Conservation (phyloP, 31 red algal species). For the Endocladia muricata region DNA sequence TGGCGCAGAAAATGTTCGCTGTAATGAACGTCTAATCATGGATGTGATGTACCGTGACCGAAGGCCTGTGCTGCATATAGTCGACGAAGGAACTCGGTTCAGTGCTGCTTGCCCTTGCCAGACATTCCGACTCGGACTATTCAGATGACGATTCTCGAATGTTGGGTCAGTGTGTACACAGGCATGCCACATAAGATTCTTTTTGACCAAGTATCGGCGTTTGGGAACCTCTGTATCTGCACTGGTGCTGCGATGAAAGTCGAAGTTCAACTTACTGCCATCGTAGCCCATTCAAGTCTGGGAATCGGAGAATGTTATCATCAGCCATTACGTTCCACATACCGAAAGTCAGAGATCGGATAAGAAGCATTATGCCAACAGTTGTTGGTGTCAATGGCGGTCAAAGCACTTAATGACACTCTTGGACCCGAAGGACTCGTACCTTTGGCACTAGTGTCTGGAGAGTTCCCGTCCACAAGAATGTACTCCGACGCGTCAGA, state of each 20-base stretch:
- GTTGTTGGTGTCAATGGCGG: neutral
- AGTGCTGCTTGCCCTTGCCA: constrained; percentile 8
- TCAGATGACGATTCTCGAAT: neutral
- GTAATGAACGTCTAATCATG: neutral
- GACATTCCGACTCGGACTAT: neutral
- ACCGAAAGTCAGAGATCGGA: neutral
- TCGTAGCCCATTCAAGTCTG: neutral
- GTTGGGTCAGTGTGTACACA: constrained; percentile 6
- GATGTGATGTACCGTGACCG: constrained; percentile 19
- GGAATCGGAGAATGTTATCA: constrained; percentile 10
- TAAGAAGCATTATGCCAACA: neutral
- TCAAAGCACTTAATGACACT: constrained; percentile 3
- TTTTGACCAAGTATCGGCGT: constrained; percentile 1
- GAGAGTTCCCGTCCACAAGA: constrained; percentile 1
- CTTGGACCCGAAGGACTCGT: constrained; percentile 7
- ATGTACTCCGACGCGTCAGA: neutral
- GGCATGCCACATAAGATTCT: neutral
- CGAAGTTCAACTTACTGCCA: neutral
- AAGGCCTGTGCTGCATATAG: neutral
- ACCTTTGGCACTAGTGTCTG: constrained; percentile 6
- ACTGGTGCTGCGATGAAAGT: neutral
- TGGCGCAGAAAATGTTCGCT: neutral
- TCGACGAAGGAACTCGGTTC: constrained; percentile 3
- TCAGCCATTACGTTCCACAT: neutral
- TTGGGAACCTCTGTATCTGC: neutral